A percentile compares a stretch with the other conserved stretches of the same genome.
Conservation (phyloP, 2,329 filamentous ascomycete species). For the Xylaria sp. region DNA sequence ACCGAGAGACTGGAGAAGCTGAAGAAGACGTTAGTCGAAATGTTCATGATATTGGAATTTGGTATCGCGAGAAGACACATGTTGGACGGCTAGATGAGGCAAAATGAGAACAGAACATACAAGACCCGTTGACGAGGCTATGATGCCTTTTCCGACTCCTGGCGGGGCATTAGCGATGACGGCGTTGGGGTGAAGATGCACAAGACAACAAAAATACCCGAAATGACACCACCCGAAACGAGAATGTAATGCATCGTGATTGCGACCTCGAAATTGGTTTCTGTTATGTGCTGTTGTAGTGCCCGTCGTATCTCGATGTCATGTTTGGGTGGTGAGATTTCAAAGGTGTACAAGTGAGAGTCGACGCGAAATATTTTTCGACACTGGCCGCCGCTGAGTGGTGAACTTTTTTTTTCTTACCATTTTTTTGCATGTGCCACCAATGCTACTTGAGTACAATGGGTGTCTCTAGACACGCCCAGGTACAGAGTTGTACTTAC, state of each 20-base stretch:
- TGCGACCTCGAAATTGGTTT: conserved; percentile 1
- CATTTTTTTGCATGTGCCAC: conserved; percentile 9
- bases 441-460: background rate
- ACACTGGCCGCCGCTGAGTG: conserved; percentile 14
- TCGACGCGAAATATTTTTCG: conserved; percentile 32
- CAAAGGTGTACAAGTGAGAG: conserved; percentile 18
- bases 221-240: conserved; percentile 76
- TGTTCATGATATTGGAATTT: background rate
- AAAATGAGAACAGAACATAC: conserved; percentile 30
- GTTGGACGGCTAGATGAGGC: background rate
- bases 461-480: background rate
- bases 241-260: conserved; percentile 82
- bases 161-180: conserved; percentile 35
- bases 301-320: conserved; percentile 20
- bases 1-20: conserved; percentile 80
- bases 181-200: conserved; percentile 18
- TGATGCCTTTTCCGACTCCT: conserved; percentile 44
- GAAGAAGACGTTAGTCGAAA: conserved; percentile 72
- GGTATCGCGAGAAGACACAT: background rate
- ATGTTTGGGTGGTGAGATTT: conserved; percentile 36
- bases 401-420: conserved; percentile 28
- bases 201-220: conserved; percentile 34
- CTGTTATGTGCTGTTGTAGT: conserved; percentile 14
- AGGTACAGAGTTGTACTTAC: conserved; percentile 1
- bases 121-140: conserved; percentile 39